Evolutionary conservation across 148 eudicot species (phyloP).

Genomic region (Dysphania ambrosioides): DNA sequence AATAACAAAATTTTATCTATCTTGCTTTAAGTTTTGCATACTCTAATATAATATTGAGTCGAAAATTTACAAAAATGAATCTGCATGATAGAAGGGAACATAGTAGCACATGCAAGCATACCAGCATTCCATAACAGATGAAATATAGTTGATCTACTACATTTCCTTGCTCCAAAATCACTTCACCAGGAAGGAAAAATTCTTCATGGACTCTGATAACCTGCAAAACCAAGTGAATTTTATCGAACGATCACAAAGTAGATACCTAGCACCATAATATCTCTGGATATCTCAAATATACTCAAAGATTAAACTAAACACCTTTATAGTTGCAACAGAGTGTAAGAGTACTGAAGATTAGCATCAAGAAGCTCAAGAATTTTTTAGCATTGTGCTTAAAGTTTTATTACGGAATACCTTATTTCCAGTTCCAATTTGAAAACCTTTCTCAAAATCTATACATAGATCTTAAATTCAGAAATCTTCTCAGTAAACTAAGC

Average conservation of each 20-base stretch:
- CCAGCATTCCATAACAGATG: constrained; percentile 83
- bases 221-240: constrained; percentile 34
- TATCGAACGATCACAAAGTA: background rate
- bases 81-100: background rate
- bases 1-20: background rate
- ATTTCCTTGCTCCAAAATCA: constrained; percentile 83
- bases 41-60: background rate
- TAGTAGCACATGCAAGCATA: constrained; percentile 26
- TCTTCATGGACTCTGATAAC: constrained; percentile 81
- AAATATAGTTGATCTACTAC: constrained; percentile 95
- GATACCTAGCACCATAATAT: background rate
- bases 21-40: background rate
- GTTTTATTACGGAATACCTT: too few relatives aligned
- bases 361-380: background rate
- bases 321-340: background rate
- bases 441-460: background rate
- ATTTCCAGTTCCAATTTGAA: background rate
- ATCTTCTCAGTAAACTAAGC: background rate
- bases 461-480: background rate
- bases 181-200: constrained; percentile 95
- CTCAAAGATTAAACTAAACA: background rate
- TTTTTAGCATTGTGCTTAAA: background rate
- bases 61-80: background rate
- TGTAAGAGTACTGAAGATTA: background rate
- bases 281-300: background rate